These are phyloP conservation scores for Firmiana major DNA, from an alignment of 345 rosid species.

Conservation along the genomic window DNA sequence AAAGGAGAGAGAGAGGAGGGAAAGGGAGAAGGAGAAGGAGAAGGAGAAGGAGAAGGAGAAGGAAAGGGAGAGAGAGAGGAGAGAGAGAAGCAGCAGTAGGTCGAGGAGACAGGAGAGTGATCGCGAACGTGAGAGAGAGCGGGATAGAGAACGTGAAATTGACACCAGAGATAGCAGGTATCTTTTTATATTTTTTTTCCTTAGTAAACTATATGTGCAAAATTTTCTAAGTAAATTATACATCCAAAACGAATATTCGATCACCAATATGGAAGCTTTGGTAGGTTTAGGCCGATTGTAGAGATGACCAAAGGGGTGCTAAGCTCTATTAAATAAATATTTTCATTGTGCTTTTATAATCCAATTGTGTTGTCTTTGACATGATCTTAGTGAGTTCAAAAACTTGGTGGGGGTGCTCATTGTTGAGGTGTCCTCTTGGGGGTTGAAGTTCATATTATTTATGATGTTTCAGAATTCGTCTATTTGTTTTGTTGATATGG, in stretches of 20 bases:
- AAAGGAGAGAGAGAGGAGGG: slow-evolving; percentile 36
- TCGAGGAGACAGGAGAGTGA: slow-evolving; percentile 39
- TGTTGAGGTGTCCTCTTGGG: not conserved
- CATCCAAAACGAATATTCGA: not conserved
- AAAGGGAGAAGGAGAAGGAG: slow-evolving; percentile 7
- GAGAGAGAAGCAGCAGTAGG: slow-evolving; percentile 34
- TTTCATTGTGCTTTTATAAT: not conserved
- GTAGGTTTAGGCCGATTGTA: not conserved
- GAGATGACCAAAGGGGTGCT: not conserved
- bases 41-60: slow-evolving; percentile 36
- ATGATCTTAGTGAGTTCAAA: not conserved
- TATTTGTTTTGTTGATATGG: not conserved
- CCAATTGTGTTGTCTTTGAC: not conserved
- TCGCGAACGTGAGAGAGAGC: slow-evolving; percentile 28
- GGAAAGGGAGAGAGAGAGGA: slow-evolving; percentile 26
- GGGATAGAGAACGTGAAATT: slow-evolving; percentile 30
- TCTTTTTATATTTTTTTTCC: not conserved
- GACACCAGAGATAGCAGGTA: slow-evolving; percentile 53
- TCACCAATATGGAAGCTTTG: not conserved
- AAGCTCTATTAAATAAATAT: not conserved
- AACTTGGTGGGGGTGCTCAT: not conserved
- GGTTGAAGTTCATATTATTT: not conserved
- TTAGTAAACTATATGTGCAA: not conserved
- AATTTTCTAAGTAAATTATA: not conserved
- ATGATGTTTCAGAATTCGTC: not conserved